phyloP scores from a whole-genome alignment of 208 protist genomes.

The Herpetomonas samuelpessoai region DNA sequence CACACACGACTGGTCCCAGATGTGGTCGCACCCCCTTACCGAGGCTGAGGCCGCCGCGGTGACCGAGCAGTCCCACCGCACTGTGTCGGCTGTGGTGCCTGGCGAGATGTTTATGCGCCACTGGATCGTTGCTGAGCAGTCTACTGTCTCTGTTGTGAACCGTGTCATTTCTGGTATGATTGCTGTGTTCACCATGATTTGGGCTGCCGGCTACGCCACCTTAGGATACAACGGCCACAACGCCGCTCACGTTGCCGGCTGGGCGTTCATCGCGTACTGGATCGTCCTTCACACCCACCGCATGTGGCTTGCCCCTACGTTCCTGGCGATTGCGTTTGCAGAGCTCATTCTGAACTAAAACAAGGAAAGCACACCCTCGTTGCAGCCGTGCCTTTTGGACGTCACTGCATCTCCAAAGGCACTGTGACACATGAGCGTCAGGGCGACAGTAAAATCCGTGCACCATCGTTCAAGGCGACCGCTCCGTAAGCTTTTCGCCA shows the following conservation, averaged over 20 bases:
- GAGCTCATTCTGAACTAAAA: conserved; percentile 75
- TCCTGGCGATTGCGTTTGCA: conserved; percentile 35
- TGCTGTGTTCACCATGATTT: conserved; percentile 76
- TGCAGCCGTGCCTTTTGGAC: no score
- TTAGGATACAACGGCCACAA: conserved; percentile 88
- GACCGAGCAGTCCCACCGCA: conserved; percentile 53
- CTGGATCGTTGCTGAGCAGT: conserved; percentile 89
- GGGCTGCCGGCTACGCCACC: conserved; percentile 78
- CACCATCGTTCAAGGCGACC: no score
- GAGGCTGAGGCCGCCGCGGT: conserved; percentile 44
- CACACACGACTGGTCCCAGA: conserved; percentile 74
- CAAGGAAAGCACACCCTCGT: no score
- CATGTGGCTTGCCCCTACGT: conserved; percentile 50
- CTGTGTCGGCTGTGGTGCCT: conserved; percentile 81
- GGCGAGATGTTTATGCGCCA: conserved; percentile 93
- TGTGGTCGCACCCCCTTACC: conserved; percentile 49
- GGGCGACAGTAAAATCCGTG: no score
- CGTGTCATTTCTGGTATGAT: conserved; percentile 86
- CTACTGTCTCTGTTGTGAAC: conserved; percentile 82
- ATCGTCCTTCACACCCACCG: conserved; percentile 82
- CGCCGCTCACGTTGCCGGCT: conserved; percentile 69
- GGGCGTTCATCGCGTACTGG: conserved; percentile 84
- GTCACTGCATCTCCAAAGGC: no score
- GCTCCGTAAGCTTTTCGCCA: no score
- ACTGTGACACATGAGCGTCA: no score